Evolutionary conservation across 768 basidiomycete genomes (phyloP), one percentile per base, ranked within the genome.

Genomic region (Daedalea quercina): DNA sequence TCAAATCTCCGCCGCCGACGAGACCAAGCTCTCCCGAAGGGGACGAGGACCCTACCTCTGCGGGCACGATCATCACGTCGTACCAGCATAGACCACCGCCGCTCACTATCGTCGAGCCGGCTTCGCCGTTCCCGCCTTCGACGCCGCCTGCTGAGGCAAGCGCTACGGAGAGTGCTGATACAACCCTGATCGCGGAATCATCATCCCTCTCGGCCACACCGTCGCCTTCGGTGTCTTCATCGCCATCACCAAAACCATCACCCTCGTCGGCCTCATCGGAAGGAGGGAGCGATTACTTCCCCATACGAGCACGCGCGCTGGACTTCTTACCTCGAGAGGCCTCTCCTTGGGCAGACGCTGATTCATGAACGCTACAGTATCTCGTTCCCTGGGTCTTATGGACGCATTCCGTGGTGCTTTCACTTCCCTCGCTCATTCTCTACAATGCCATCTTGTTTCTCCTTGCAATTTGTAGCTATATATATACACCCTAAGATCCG

Each of bases 311-410:
- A 7, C 60, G 59, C 8, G 54, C 64, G 0, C 37, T 63, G 6
- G 54, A 55, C 28, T 66, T 60, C 54, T 58, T 58, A 43, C 61
- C 60, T 9, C 54, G 60, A 24, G 65, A 66, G 40, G 57, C 57
- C 46, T 66, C 65, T 2, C 65, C 65, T 0, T 66, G 65, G 65
- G 63, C 61, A 19, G 65, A 66, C 40, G 64, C 55, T n/a, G n/a
- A n/a, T n/a, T n/a, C n/a, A n/a, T n/a, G n/a, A n/a, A n/a, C n/a
- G n/a, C n/a, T n/a, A n/a, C n/a, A n/a, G n/a, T n/a, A n/a, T n/a
- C n/a, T 31, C 11, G 28, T 31, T 31, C 11, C 28, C 28, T 31
- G 28, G 28, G 28, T 31, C 28, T 31, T 31, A 31, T 31, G 28
- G 28, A 44, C 6, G 51, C n/a, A 31, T 19, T 20, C 40, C 22